phyloP scores from a whole-genome alignment of 371 early-diverging fungal genomes.

The Smittium culicis region DNA sequence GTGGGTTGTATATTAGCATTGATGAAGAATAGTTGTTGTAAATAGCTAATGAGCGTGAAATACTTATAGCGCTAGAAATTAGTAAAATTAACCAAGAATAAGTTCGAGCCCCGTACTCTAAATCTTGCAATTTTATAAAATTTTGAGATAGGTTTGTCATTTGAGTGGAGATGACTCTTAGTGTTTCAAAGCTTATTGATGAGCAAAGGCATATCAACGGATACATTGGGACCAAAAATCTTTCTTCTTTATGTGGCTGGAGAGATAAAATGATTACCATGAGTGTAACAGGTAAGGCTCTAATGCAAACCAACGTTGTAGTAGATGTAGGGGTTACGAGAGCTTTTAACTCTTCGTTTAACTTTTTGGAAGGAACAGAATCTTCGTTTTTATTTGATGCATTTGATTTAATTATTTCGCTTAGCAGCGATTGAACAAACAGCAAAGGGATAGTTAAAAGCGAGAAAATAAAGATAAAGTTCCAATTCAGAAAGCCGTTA shows the following conservation, averaged over 20 bases:
- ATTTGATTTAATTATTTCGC: constrained; percentile 16
- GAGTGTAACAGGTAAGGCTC: constrained; percentile 53
- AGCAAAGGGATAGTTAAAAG: constrained; percentile 44
- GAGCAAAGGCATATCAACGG: constrained; percentile 73
- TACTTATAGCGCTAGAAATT: constrained; percentile 19
- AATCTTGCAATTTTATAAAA: constrained; percentile 22
- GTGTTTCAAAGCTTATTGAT: constrained; percentile 45
- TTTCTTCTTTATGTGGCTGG: constrained; percentile 93
- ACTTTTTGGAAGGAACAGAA: background rate
- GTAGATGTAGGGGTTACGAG: constrained; percentile 11
- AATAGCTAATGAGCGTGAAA: constrained; percentile 25
- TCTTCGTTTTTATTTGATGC: background rate
- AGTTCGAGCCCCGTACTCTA: constrained; percentile 25
- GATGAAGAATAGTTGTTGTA: constrained; percentile 23
- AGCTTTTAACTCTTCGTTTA: background rate
- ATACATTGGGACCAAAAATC: constrained; percentile 86
- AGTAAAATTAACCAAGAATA: constrained; percentile 24
- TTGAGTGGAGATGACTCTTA: no score
- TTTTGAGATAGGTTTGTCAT: constrained; percentile 13
- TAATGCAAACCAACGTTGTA: constrained; percentile 37
- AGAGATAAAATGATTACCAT: constrained; percentile 62
- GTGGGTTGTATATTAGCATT: background rate
- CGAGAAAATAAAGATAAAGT: constrained; percentile 56
- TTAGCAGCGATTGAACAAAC: constrained; percentile 24
- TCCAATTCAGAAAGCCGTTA: constrained; percentile 83